A percentile compares a stretch with the other conserved stretches of the same genome.
phyloP scores from a whole-genome alignment of 169 alveolate species.

The Condylostoma magnum region DNA sequence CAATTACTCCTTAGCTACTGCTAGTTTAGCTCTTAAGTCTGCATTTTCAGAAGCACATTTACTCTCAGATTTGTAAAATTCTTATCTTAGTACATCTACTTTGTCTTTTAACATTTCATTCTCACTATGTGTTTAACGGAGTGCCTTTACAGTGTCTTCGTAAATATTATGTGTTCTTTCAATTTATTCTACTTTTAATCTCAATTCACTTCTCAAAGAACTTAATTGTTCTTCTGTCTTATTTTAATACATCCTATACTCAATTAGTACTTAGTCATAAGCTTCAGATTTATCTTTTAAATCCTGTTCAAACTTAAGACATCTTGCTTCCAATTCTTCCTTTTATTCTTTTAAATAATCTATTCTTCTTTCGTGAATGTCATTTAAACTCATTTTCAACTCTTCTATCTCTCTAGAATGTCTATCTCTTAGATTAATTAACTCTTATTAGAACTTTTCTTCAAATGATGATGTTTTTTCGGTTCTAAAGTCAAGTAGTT shows the following conservation, averaged over 20 bases:
- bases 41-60: slow-evolving; percentile 55
- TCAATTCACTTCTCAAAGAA: slow-evolving; percentile 46
- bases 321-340: slow-evolving; percentile 56
- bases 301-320: slow-evolving; percentile 45
- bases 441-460: slow-evolving; percentile 51
- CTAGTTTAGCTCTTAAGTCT: slow-evolving; percentile 58
- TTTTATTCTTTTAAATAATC: slow-evolving; percentile 62
- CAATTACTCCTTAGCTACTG: slow-evolving; percentile 65
- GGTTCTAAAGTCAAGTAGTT: slow-evolving; percentile 51
- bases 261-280: slow-evolving; percentile 61
- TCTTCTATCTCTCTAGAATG: slow-evolving; percentile 57
- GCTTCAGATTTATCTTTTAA: slow-evolving; percentile 55
- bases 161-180: slow-evolving; percentile 58
- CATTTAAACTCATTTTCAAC: slow-evolving; percentile 53
- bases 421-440: slow-evolving; percentile 56
- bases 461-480: slow-evolving; percentile 47
- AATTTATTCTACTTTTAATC: slow-evolving; percentile 57
- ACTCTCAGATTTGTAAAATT: slow-evolving; percentile 64
- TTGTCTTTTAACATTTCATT: slow-evolving; percentile 63
- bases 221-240: slow-evolving; percentile 58
- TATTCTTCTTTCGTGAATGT: slow-evolving; percentile 57
- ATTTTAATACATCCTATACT: slow-evolving; percentile 55
- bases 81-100: slow-evolving; percentile 62
- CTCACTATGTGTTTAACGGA: slow-evolving; percentile 45
- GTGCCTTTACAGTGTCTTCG: slow-evolving; percentile 67